Evolutionary conservation across 1,284 basidiomycete genomes (phyloP).

Genomic region (Sphagnurus paluster): DNA sequence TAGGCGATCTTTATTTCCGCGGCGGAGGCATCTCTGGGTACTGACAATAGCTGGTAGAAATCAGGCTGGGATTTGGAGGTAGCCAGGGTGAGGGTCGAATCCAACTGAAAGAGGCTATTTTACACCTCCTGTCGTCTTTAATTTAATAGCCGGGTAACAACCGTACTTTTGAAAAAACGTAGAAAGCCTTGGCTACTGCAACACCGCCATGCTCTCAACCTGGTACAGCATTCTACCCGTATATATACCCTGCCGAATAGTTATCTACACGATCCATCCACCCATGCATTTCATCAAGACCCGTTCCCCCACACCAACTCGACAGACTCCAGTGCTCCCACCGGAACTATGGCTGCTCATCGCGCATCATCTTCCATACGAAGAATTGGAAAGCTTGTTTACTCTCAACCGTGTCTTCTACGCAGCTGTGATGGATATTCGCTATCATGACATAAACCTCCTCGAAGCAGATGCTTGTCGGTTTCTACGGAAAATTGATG

Average conservation of each 20-base stretch:
- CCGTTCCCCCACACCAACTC: neutral
- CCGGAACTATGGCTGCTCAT: conserved; percentile 24
- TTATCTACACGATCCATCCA: no score
- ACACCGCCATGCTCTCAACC: no score
- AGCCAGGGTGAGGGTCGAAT: conserved; percentile 6
- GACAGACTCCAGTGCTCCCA: conserved; percentile 19
- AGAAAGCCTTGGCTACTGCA: no score
- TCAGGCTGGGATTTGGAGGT: conserved; percentile 24
- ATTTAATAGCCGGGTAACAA: no score
- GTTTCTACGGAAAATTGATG: conserved; percentile 18
- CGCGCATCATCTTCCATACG: conserved; percentile 15
- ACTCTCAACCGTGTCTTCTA: conserved; percentile 22
- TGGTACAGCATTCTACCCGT: no score
- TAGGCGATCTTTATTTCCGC: conserved; percentile 69
- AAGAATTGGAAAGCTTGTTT: conserved; percentile 17
- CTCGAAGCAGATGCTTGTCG: conserved; percentile 16
- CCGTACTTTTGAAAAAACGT: no score
- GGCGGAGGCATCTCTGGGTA: conserved; percentile 40
- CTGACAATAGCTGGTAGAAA: conserved; percentile 48
- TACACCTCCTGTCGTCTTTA: no score
- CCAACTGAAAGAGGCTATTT: no score
- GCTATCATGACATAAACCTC: conserved; percentile 23
- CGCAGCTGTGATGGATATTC: conserved; percentile 23
- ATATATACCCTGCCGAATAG: no score
- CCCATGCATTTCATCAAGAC: no score